phyloP scores from a whole-genome alignment of 2,329 filamentous ascomycete genomes.

The Pseudopyricularia cyperi region DNA sequence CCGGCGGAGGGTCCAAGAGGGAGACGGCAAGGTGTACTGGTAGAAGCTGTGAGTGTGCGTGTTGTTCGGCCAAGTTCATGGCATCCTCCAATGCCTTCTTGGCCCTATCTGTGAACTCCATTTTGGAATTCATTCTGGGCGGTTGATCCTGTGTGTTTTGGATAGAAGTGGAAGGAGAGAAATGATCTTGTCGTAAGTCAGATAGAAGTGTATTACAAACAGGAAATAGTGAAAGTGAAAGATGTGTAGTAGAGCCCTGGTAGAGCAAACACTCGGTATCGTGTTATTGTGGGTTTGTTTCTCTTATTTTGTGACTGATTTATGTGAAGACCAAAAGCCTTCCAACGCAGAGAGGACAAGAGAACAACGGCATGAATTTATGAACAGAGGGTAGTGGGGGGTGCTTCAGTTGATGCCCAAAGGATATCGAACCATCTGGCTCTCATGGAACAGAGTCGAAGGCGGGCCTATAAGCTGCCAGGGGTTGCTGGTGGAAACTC shows the following conservation, averaged over 20 bases:
- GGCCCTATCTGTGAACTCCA: slow-evolving; percentile 90
- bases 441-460: not conserved
- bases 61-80: slow-evolving; percentile 76
- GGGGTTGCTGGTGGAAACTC: not conserved
- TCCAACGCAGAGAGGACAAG: not conserved
- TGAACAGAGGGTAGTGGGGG: not conserved
- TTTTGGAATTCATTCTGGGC: slow-evolving; percentile 52
- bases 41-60: slow-evolving; percentile 79
- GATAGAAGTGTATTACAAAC: not conserved
- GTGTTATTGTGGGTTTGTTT: no score
- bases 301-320: not conserved
- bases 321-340: not conserved
- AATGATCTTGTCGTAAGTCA: not conserved
- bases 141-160: slow-evolving; percentile 7
- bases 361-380: not conserved
- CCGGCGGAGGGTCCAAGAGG: slow-evolving; percentile 61
- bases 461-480: not conserved
- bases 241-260: no score
- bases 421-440: not conserved
- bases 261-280: no score
- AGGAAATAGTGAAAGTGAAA: not conserved
- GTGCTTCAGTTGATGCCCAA: not conserved
- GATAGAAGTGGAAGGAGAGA: not conserved
- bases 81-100: slow-evolving; percentile 83
- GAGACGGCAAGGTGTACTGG: slow-evolving; percentile 82